Evolutionary conservation across 1,284 basidiomycete species (phyloP).

Genomic region (Sphaerobolus stellatus): DNA sequence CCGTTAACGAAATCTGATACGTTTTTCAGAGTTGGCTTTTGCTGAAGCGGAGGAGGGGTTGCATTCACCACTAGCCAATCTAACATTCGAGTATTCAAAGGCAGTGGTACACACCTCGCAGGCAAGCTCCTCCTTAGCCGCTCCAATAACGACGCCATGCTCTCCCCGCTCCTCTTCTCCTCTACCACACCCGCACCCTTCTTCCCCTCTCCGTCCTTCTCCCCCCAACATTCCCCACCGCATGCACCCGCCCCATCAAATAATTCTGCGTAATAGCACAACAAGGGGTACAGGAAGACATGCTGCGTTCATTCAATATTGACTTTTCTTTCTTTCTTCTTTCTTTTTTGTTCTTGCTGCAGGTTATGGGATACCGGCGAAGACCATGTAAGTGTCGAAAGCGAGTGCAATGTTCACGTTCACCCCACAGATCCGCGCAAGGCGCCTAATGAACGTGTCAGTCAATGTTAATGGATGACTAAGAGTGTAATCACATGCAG

Average conservation of each 20-base stretch:
- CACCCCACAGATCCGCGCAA: too few species aligned
- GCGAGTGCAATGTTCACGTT: too few species aligned
- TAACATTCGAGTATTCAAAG: background rate
- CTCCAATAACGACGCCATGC: constrained; percentile 8
- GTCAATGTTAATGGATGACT: too few species aligned
- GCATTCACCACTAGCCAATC: too few species aligned
- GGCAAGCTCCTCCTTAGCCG: constrained; percentile 1
- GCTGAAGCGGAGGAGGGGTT: too few species aligned
- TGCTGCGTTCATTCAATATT: constrained; percentile 47
- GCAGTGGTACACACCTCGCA: background rate
- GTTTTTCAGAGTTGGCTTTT: background rate
- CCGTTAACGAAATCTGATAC: too few species aligned
- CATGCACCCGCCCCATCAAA: constrained; percentile 34
- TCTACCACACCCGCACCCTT: background rate
- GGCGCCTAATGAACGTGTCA: too few species aligned
- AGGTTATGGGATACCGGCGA: too few species aligned
- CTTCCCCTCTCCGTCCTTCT: background rate
- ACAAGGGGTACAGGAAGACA: constrained; percentile 60
- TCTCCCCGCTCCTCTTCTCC: constrained; percentile 1
- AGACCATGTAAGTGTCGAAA: too few species aligned
- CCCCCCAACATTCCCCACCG: constrained; percentile 11
- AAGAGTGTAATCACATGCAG: too few species aligned
- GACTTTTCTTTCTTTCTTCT: too few species aligned
- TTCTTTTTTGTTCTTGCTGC: too few species aligned
- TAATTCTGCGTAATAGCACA: constrained; percentile 64